A percentile compares a stretch with the other conserved stretches of the same genome.
phyloP scores from a whole-genome alignment of 176 grass and related monocot species.

The Pharus latifolius region DNA sequence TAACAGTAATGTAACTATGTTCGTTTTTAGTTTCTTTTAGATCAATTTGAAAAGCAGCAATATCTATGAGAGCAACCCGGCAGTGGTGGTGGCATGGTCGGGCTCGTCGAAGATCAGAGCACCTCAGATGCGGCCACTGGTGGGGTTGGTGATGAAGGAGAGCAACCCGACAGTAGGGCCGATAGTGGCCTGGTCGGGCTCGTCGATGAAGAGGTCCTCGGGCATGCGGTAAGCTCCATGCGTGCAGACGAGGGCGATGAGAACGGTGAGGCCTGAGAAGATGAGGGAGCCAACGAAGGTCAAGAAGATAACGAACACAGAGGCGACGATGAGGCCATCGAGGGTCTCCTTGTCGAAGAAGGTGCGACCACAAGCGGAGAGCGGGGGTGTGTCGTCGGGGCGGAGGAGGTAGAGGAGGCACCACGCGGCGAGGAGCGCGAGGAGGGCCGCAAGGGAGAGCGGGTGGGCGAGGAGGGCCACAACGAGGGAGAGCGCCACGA shows the following conservation, averaged over 20 bases:
- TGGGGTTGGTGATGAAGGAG: slow-evolving; percentile 20
- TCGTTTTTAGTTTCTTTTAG: too few relatives aligned
- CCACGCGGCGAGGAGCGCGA: too few relatives aligned
- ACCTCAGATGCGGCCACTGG: too few relatives aligned
- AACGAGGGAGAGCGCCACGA: too few relatives aligned
- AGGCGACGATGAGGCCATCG: slow-evolving; percentile 16
- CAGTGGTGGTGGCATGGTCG: too few relatives aligned
- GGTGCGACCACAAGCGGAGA: slow-evolving; percentile 27
- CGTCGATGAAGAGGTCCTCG: slow-evolving; percentile 43
- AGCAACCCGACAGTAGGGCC: background rate
- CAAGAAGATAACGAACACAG: slow-evolving; percentile 36
- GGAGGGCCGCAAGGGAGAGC: too few relatives aligned
- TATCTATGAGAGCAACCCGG: too few relatives aligned
- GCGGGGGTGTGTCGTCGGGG: slow-evolving; percentile 24
- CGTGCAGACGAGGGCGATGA: slow-evolving; percentile 18
- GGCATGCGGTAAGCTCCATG: slow-evolving; percentile 31
- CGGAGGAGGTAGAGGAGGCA: slow-evolving; percentile 39
- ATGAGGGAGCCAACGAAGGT: slow-evolving; percentile 45
- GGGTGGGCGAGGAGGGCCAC: too few relatives aligned
- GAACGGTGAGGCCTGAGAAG: slow-evolving; percentile 34
- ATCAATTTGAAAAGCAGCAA: too few relatives aligned
- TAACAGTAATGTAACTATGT: too few relatives aligned
- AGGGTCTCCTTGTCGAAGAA: slow-evolving; percentile 33
- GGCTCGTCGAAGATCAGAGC: too few relatives aligned
- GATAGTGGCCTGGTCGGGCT: slow-evolving; percentile 20